A percentile compares a stretch with the other conserved stretches of the same genome.
Conservation (phyloP, 2,329 filamentous ascomycete species). For the Pseudocercospora musae region DNA sequence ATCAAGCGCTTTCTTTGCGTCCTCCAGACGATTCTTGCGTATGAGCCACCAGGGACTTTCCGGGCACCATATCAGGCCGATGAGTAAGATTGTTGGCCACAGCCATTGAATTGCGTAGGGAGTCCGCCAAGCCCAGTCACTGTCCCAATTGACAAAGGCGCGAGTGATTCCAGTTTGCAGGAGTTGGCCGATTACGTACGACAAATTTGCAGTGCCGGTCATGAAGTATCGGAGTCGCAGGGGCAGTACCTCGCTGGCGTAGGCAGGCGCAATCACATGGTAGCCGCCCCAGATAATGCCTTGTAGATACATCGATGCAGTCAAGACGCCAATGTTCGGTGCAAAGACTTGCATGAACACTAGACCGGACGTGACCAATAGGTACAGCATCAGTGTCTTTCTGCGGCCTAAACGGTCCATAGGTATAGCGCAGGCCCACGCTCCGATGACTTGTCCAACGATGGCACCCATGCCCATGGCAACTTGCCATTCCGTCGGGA, state of each 20-base stretch:
- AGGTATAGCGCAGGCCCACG: neutral
- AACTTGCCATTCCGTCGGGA: neutral
- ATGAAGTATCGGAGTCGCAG: conserved; percentile 57
- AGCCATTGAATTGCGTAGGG: conserved; percentile 47
- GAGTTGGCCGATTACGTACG: conserved; percentile 60
- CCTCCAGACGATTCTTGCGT: conserved; percentile 24
- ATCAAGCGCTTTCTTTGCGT: conserved; percentile 22
- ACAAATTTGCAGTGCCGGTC: conserved; percentile 59
- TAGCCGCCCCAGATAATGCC: neutral
- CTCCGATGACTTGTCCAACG: neutral
- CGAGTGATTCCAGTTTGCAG: conserved; percentile 42
- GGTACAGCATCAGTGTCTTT: neutral
- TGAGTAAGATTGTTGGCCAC: conserved; percentile 34
- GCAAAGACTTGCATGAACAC: neutral
- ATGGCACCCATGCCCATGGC: neutral
- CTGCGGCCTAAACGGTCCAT: neutral
- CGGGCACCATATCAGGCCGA: neutral
- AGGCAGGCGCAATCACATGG: conserved; percentile 37
- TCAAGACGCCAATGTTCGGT: neutral
- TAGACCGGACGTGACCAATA: neutral
- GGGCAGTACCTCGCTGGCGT: conserved; percentile 64
- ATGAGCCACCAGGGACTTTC: conserved; percentile 28
- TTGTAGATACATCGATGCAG: neutral
- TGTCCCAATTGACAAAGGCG: conserved; percentile 22
- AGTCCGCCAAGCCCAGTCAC: conserved; percentile 39